A percentile compares a stretch with the other conserved stretches of the same genome.
These are phyloP conservation scores for Ceratobasidium sp. DNA, from an alignment of 1,284 basidiomycete genomes.

Conservation along the genomic window DNA sequence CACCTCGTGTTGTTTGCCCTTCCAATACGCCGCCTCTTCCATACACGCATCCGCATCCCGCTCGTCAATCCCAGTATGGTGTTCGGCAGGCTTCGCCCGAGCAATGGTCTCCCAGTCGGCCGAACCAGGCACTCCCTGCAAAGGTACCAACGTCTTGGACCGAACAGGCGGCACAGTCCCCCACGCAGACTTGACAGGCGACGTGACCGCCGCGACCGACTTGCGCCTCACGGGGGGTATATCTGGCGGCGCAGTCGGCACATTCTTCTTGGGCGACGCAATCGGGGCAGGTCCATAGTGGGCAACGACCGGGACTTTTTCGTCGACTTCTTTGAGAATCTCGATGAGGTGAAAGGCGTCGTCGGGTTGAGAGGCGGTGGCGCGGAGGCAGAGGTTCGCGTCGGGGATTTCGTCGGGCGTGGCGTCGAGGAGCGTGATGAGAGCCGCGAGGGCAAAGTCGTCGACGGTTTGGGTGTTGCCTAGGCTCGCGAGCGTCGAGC, in stretches of 20 bases:
- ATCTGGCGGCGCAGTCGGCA: constrained; percentile 17
- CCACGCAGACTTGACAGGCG: constrained; percentile 12
- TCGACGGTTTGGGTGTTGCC: constrained; percentile 27
- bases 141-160: not conserved
- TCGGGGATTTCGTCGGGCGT: constrained; percentile 11
- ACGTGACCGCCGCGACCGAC: not conserved
- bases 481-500: constrained; percentile 17
- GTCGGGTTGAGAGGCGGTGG: constrained; percentile 32
- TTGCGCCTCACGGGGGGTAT: constrained; percentile 6
- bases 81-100: not conserved
- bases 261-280: not conserved
- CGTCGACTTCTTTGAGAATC: constrained; percentile 34
- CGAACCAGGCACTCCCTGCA: constrained; percentile 12
- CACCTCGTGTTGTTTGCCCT: constrained; percentile 22
- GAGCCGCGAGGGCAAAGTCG: constrained; percentile 29
- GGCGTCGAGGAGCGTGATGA: constrained; percentile 13
- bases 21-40: constrained; percentile 31
- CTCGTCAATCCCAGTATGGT: not conserved
- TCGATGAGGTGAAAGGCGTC: constrained; percentile 36
- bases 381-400: constrained; percentile 36
- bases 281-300: constrained; percentile 5
- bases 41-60: constrained; percentile 1
- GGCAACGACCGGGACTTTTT: constrained; percentile 17
- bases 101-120: not conserved
- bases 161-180: constrained; percentile 9